These are phyloP conservation scores for Kwoniella shivajii DNA, from an alignment of 1,284 basidiomycete species.

Conservation along the genomic window DNA sequence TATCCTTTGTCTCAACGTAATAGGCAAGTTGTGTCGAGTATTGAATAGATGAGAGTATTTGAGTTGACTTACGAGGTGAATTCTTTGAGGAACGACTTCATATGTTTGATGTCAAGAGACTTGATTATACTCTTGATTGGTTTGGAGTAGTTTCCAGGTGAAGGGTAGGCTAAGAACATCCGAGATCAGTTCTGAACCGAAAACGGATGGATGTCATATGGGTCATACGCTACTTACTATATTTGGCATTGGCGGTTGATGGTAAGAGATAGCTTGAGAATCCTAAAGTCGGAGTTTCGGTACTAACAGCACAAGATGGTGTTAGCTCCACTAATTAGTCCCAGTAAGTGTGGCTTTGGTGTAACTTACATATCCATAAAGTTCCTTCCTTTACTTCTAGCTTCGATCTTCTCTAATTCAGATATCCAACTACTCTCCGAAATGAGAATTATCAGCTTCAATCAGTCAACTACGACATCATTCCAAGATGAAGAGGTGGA, in stretches of 20 bases:
- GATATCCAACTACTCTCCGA: constrained; percentile 64
- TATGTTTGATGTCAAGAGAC: constrained; percentile 41
- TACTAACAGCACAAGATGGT: too few relatives aligned
- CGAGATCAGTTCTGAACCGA: background rate
- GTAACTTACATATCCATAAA: constrained; percentile 81
- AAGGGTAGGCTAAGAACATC: constrained; percentile 35
- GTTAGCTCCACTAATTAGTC: too few relatives aligned
- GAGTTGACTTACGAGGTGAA: constrained; percentile 61
- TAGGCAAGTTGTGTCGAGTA: background rate
- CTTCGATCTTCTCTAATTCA: constrained; percentile 81
- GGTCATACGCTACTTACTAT: constrained; percentile 40
- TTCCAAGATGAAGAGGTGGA: background rate
- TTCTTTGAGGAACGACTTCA: constrained; percentile 66
- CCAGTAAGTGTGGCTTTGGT: background rate
- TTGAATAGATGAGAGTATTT: background rate
- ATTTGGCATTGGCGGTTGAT: constrained; percentile 37
- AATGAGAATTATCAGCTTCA: background rate
- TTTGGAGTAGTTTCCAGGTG: constrained; percentile 44
- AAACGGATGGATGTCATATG: background rate
- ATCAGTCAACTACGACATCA: background rate
- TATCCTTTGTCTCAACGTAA: constrained; percentile 39
- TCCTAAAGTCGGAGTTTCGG: constrained; percentile 66
- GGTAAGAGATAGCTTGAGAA: constrained; percentile 48
- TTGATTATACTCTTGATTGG: constrained; percentile 45
- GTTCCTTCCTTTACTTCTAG: constrained; percentile 63